Base-by-base conservation (phyloP, 2,329 filamentous ascomycete species). In the Botryotinia narcissicola region DNA sequence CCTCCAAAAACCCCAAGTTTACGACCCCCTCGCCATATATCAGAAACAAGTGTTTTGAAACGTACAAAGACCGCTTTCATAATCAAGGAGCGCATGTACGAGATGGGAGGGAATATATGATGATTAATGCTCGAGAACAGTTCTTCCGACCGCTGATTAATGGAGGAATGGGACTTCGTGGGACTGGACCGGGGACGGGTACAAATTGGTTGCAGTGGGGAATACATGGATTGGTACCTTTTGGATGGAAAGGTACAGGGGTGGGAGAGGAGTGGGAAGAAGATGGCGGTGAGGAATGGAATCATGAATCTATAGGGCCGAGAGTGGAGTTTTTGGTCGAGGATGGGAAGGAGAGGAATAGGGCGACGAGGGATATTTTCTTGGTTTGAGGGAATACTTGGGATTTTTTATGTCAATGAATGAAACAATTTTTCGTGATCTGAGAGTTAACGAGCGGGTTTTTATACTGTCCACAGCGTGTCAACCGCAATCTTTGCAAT, bases 361-460 rank as follows among this genome's bases (percentile, higher is more conserved):
- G 20, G 4, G 18, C 18, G 32, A 35, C 20, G 18, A 60, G 32
- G 20, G 29, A 25, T 22, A 60, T 37, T 3, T 35, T 59, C 22
- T 60, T 60, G 18, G 18, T 60, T 60, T 60, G 20, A 22, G 4
- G 9, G 9, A 32, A 57, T n/a, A 14, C 12, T 3, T 37, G 20
- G 20, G 9, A 3, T 22, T 12, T 22, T 0, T 32, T 32, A 12
- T 35, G 4, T 59, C 29, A 20, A 9, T 59, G 1, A 10, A 22
- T 25, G 22, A 22, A 0, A 10, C 16, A 12, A 32, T 12, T 3
- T 4, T 60, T 14, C 18, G 32, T 12, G 0, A 12, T 37, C 4
- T n/a, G 12, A 3, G 32, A 10, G 4, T n/a, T 6, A 51, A n/a
- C 0, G 10, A 4, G 10, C 12, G 1, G 0, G n/a, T 14, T 51